Percentiles rank a stretch among this genome's conserved stretches.
Evolutionary conservation across 371 early-diverging fungal species (phyloP).

Genomic region (Mortierella sp.): DNA sequence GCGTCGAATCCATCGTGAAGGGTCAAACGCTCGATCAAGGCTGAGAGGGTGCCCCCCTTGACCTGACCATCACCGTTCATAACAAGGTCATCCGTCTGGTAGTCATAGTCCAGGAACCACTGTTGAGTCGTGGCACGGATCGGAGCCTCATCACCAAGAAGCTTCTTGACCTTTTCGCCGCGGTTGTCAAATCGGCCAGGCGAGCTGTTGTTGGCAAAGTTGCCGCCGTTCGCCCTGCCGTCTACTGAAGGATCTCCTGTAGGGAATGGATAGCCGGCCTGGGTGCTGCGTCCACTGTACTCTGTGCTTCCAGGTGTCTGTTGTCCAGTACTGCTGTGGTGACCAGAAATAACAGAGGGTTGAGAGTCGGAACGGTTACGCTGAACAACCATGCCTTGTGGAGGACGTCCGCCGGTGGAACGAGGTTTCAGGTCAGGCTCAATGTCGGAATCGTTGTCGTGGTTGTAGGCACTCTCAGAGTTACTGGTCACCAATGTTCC

Average conservation of each 20-base stretch:
- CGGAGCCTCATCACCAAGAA: slow-evolving; percentile 48
- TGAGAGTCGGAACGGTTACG: slow-evolving; percentile 50
- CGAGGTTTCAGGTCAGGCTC: slow-evolving; percentile 47
- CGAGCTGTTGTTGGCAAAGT: slow-evolving; percentile 21
- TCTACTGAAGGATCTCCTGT: slow-evolving; percentile 29
- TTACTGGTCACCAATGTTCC: slow-evolving; percentile 16
- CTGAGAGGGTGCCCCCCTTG: slow-evolving; percentile 88
- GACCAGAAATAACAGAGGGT: slow-evolving; percentile 42
- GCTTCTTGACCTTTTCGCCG: slow-evolving; percentile 41
- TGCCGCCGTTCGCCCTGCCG: slow-evolving; percentile 10
- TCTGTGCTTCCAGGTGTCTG: slow-evolving; percentile 44
- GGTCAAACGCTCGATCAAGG: slow-evolving; percentile 91
- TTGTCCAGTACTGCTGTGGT: slow-evolving; percentile 24
- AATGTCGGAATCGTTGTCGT: slow-evolving; percentile 56
- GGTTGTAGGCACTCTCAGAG: slow-evolving; percentile 40
- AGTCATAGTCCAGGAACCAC: slow-evolving; percentile 85
- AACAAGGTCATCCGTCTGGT: slow-evolving; percentile 77
- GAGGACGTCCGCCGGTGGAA: background rate
- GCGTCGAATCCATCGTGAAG: slow-evolving; percentile 86
- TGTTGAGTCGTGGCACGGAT: slow-evolving; percentile 31
- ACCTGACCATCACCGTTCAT: slow-evolving; percentile 84
- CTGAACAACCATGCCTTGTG: slow-evolving; percentile 9
- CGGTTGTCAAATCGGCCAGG: slow-evolving; percentile 40
- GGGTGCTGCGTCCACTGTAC: slow-evolving; percentile 33
- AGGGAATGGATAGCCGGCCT: slow-evolving; percentile 47